These are phyloP conservation scores for Artemisia annua DNA, from an alignment of 129 eudicot genomes.

Conservation along the genomic window DNA sequence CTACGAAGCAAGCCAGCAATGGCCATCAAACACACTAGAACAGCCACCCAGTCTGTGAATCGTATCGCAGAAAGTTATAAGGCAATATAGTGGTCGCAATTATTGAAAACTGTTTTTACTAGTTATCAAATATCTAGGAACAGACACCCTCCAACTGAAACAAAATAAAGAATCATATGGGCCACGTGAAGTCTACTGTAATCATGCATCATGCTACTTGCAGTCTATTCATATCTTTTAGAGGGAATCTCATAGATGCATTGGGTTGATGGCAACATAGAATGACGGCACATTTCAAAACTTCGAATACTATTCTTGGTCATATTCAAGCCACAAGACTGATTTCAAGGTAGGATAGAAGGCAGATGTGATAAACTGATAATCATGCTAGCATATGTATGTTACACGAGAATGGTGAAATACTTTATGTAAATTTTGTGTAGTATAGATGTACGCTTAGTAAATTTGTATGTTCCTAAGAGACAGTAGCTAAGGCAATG, in stretches of 20 bases:
- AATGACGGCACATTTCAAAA: background rate
- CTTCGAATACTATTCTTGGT: background rate
- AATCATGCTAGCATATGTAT: too few relatives aligned
- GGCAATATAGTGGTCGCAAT: background rate
- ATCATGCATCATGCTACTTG: background rate
- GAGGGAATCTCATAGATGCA: background rate
- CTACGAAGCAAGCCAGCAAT: conserved; percentile 63
- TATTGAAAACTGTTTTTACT: background rate
- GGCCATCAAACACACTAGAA: conserved; percentile 54
- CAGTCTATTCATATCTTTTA: background rate
- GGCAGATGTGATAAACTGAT: too few relatives aligned
- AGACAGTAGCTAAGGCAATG: too few relatives aligned
- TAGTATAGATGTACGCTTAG: too few relatives aligned
- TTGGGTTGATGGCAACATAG: background rate
- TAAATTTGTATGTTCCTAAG: too few relatives aligned
- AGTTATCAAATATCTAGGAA: background rate
- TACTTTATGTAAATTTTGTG: too few relatives aligned
- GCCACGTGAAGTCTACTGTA: background rate
- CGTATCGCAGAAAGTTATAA: background rate
- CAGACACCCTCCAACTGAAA: conserved; percentile 10
- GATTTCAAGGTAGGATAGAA: background rate
- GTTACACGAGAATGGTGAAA: background rate
- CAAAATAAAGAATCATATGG: too few relatives aligned
- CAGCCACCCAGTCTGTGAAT: conserved; percentile 68
- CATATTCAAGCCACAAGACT: background rate